phyloP scores from a whole-genome alignment of 352 stramenopile genomes.

The Phytopythium boreale region DNA sequence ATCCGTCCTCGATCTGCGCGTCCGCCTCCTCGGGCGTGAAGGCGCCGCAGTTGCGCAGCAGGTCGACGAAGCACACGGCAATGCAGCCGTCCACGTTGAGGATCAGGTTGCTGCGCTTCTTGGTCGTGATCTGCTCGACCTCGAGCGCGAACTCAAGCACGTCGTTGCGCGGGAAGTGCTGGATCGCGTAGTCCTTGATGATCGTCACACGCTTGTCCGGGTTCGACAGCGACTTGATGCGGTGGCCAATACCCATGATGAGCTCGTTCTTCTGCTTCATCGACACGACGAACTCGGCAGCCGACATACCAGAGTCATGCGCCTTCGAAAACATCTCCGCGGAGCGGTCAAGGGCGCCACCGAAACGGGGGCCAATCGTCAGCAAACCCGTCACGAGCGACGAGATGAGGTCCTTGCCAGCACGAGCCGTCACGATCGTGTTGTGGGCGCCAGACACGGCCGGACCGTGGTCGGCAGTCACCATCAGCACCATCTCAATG shows the following conservation, averaged over 20 bases:
- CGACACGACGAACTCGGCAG: conserved; percentile 91
- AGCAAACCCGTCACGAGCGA: conserved; percentile 94
- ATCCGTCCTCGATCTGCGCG: conserved; percentile 94
- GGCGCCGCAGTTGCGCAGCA: conserved; percentile 90
- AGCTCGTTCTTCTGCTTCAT: conserved; percentile 95
- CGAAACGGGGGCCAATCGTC: conserved; percentile 96
- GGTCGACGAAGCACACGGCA: conserved; percentile 95
- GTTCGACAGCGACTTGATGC: conserved; percentile 95
- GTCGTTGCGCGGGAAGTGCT: conserved; percentile 92
- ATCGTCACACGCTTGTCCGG: conserved; percentile 96
- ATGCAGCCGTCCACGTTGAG: conserved; percentile 98
- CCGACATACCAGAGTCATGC: conserved; percentile 86
- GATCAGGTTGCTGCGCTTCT: conserved; percentile 97
- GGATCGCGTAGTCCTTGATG: conserved; percentile 94
- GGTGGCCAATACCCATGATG: conserved; percentile 97
- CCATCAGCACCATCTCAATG: conserved; percentile 98
- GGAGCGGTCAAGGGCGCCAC: conserved; percentile 93
- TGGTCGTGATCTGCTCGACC: conserved; percentile 96
- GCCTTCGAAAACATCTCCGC: conserved; percentile 92
- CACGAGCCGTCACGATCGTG: conserved; percentile 93
- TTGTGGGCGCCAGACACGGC: conserved; percentile 96
- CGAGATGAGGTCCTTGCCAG: conserved; percentile 96
- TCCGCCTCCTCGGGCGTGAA: conserved; percentile 91
- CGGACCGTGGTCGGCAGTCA: conserved; percentile 95
- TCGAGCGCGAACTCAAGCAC: conserved; percentile 95